Base-by-base conservation (phyloP, 768 basidiomycete genomes). In the Calocera viscosa region DNA sequence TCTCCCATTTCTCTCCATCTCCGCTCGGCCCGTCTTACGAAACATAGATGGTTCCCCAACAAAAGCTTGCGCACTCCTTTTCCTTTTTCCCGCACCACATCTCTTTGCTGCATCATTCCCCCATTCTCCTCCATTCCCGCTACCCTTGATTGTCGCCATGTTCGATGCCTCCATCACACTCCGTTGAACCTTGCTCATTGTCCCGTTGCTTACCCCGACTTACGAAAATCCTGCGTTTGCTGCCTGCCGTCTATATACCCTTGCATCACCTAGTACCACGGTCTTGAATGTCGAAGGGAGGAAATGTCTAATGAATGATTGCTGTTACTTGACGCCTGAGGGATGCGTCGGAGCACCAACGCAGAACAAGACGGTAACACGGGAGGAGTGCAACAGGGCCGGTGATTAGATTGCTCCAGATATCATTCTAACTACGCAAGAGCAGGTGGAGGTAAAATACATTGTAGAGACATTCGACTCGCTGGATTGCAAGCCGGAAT, bases 251-350 rank as follows among this genome's bases (percentile, higher is more conserved):
- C 22, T 60, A 60, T 60, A 60, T 60, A 60, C 53, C 53, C 53
- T 60, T 60, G 53, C 53, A 60, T 60, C 53, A 60, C 30, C 53
- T 60, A 60, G 53, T 60, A 60, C 53, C 53, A 60, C 53, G 53
- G 53, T 60, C 53, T 60, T 60, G 53, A 60, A 60, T 60, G 53
- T 60, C 53, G 53, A 60, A 60, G 53, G 53, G 53, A 28, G 53
- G 53, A 60, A 60, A 26, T 60, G 26, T 26, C 53, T 60, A 60
- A 60, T 60, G 53, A 60, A 60, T 26, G 26, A 28, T 60, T 32
- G 19, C 16, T 47, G 43, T 47, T 47, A 19, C 43, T 7, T 47
- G 3, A 47, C 43, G 43, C 24, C 43, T 40, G 39, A 40, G n/a
- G n/a, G n/a, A n/a, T n/a, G n/a, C n/a, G n/a, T n/a, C n/a, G n/a